Evolutionary conservation across 2,329 filamentous ascomycete genomes (phyloP), one percentile per base, ranked within the genome.

Genomic region (Aspergillus texensis): DNA sequence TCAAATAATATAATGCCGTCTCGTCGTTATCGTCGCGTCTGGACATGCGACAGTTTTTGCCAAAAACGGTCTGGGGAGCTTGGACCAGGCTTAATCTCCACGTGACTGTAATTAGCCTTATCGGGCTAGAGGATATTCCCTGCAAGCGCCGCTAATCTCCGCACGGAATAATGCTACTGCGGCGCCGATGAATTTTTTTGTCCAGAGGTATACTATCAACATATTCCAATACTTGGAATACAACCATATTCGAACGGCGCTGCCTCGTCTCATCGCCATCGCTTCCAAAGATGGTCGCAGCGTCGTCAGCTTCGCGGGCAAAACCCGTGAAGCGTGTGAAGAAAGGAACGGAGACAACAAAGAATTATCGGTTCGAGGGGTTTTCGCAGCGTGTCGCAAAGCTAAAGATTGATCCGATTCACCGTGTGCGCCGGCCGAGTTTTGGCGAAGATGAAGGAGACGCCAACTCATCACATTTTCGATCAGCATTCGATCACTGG

Each of bases 391-490:
- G 96, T 78, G 92, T 98, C 77, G 88, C 92, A 67, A 95, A 94
- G 78, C 87, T 98, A 74, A 95, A 92, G 80, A 90, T 99, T 80
- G 94, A 99, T 73, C 95, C 95, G 53, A 86, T 99, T 70, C 93
- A 95, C 78, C 90, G 90, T 80, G 91, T 96, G 72, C 92, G 93
- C 79, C 90, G 91, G 45, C 76, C 76, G 87, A 96, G 81, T 89
- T 88, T 95, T 81, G 91, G 94, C 66, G 88, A 90, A 82, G 90
- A 55, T 14, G 52, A 94, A 77, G 84, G 90, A 73, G 87, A 89
- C 64, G 85, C 89, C 26, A 87, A 89, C 32, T 91, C 91, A n/a
- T 97, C 94, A 24, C 95, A 96, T 79, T 93, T 99, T 71, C 88
- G 89, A 70, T 89, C 88, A 53, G 89, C 92, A 1, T 82, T 98